Conservation (phyloP, 345 rosid genomes). For the Hirschfeldia incana region DNA sequence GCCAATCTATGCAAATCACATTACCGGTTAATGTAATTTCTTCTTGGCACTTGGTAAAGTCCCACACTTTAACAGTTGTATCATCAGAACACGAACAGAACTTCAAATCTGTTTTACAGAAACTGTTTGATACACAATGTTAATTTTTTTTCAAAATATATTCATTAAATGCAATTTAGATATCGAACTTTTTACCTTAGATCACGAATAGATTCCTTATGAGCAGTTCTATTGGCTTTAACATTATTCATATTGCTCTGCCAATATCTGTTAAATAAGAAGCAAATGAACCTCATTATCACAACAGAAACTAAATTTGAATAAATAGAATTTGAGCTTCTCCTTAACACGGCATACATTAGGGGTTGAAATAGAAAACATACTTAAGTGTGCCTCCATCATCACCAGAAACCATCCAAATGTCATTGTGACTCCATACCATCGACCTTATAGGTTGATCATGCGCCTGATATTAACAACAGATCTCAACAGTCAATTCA, state of each 20-base stretch:
- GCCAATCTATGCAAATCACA: slow-evolving; percentile 45
- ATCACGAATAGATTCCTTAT: slow-evolving; percentile 92
- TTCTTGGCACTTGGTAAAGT: slow-evolving; percentile 90
- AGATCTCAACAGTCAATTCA: slow-evolving; percentile 15
- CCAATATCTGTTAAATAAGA: slow-evolving; percentile 71
- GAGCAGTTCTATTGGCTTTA: slow-evolving; percentile 92
- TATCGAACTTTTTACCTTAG: slow-evolving; percentile 51
- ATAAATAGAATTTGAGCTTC: not conserved
- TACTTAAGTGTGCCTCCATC: slow-evolving; percentile 98
- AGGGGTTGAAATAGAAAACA: not conserved
- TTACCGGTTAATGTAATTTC: slow-evolving; percentile 93
- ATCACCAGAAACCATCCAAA: slow-evolving; percentile 98
- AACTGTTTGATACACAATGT: slow-evolving; percentile 57
- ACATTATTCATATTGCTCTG: slow-evolving; percentile 98
- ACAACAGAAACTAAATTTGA: not conserved
- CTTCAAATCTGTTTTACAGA: slow-evolving; percentile 96
- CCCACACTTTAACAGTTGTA: slow-evolving; percentile 97
- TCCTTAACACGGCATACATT: slow-evolving; percentile 5
- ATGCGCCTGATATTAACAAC: slow-evolving; percentile 85
- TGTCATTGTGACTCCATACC: slow-evolving; percentile 98
- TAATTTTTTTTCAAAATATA: slow-evolving; percentile 12
- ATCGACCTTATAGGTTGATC: slow-evolving; percentile 97
- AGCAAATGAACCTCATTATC: not conserved
- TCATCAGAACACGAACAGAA: slow-evolving; percentile 99
- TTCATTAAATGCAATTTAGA: not conserved